phyloP scores from a whole-genome alignment of 305 asterid species.

The Solanum chacoense region DNA sequence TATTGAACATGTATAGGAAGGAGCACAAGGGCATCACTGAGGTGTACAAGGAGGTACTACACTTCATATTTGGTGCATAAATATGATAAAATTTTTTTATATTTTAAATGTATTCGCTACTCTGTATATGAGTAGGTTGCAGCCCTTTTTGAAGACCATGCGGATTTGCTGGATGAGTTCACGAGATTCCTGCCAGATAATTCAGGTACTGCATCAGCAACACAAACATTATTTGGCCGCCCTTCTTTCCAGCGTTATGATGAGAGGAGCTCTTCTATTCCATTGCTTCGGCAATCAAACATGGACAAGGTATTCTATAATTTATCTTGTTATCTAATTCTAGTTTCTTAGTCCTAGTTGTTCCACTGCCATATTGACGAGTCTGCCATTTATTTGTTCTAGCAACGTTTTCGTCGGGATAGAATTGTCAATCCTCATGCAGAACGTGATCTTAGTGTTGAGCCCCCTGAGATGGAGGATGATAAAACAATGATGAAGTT shows the following conservation, averaged over 20 bases:
- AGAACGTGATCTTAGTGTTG: conserved; percentile 72
- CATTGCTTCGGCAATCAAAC: conserved; percentile 50
- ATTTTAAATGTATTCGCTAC: neutral
- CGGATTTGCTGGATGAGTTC: conserved; percentile 91
- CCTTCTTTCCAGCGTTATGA: conserved; percentile 54
- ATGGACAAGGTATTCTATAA: conserved; percentile 48
- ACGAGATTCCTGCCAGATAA: conserved; percentile 87
- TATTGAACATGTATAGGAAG: conserved; percentile 93
- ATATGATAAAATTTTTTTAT: neutral
- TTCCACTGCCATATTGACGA: neutral
- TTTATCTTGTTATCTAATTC: neutral
- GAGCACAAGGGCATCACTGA: conserved; percentile 91
- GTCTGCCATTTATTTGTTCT: conserved; percentile 6
- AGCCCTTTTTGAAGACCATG: conserved; percentile 68
- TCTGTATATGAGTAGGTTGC: conserved; percentile 54
- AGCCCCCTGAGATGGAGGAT: conserved; percentile 70
- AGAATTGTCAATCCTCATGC: conserved; percentile 51
- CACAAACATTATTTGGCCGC: conserved; percentile 50
- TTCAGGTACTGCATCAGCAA: conserved; percentile 55
- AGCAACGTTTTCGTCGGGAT: conserved; percentile 70
- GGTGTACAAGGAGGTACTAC: conserved; percentile 85
- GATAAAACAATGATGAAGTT: conserved; percentile 58
- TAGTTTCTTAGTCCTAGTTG: conserved; percentile 8
- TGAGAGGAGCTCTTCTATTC: conserved; percentile 65
- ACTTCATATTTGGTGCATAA: neutral